Evolutionary conservation across 75 land plant genomes (phyloP).

Genomic region (Picea sitchensis): DNA sequence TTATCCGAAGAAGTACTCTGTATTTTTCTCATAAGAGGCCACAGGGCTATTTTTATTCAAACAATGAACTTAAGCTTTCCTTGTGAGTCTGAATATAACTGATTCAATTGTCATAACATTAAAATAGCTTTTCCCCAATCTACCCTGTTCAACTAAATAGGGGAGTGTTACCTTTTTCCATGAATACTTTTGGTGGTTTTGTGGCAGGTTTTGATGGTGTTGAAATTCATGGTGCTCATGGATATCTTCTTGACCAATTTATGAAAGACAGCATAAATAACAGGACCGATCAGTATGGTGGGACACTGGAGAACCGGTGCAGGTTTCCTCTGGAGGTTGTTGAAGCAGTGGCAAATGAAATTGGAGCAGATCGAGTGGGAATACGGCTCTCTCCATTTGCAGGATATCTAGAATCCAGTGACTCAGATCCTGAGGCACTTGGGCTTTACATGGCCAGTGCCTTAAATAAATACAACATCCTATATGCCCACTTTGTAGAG

Average conservation of each 20-base stretch:
- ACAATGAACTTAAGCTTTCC: no score
- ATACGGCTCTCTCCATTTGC: slow-evolving; percentile 47
- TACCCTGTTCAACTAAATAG: no score
- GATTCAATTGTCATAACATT: no score
- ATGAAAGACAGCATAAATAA: slow-evolving; percentile 39
- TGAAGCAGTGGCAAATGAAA: slow-evolving; percentile 32
- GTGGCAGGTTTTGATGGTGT: slow-evolving; percentile 51
- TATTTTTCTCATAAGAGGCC: no score
- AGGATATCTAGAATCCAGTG: slow-evolving; percentile 18
- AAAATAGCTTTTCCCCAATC: no score
- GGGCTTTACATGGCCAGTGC: slow-evolving; percentile 35
- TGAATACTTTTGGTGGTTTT: background rate
- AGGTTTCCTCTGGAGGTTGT: slow-evolving; percentile 42
- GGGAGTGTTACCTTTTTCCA: no score
- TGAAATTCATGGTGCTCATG: slow-evolving; percentile 42
- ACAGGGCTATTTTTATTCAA: no score
- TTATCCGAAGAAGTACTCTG: no score
- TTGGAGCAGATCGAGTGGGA: slow-evolving; percentile 44
- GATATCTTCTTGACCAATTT: slow-evolving; percentile 42
- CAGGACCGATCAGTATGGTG: slow-evolving; percentile 37
- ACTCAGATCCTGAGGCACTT: slow-evolving; percentile 38
- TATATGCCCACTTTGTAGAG: slow-evolving; percentile 36
- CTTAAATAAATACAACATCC: slow-evolving; percentile 24
- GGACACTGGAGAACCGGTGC: slow-evolving; percentile 44
- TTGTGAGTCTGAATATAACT: no score